Evolutionary conservation across 176 grass and related monocot genomes (phyloP), one percentile per base, ranked within the genome.

Genomic region (Juncus effusus): DNA sequence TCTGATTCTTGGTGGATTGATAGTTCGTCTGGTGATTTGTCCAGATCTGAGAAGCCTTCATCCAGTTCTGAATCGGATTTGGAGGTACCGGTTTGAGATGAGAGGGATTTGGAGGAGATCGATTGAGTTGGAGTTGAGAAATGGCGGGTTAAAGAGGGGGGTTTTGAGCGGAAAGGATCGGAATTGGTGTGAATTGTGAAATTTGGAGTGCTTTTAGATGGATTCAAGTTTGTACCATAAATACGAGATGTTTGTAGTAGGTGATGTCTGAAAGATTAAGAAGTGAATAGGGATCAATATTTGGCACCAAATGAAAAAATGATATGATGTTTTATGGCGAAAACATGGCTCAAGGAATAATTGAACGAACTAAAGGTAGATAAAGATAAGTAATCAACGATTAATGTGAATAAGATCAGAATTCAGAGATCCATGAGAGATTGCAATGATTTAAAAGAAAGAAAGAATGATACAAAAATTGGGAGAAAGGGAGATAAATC

Each of bases 1-100:
- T 79, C 70, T 37, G 80, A 80, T 52, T 63, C 71, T 2, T 49
- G 45, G 56, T 82, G 74, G 8, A 39, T 64, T 40, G 82, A 65
- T 36, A 45, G 63, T 79, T 81, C 78, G 70, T 86, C 85, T 0
- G 79, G 66, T 4, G 78, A 65, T 41, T 74, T 71, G 15, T 93
- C 88, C 3, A 93, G 73, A 81, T 99, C 88, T 78, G 94, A 90
- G 81, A 99, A 93, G 13, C 85, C 89, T 4, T 99, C 78, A 51
- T 81, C 81, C 36, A 84, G 72, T 70, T 76, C 80, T 47, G 44
- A 47, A 70, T 83, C 68, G 3, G 77, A 80, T 58, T 75, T 54
- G 85, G 84, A 57, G 71, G 61, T 28, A 59, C 80, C 61, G 12
- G 64, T 74, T 60, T 93, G 69, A 57, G 94, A 93, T 60, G 94